phyloP scores from a whole-genome alignment of 1,284 basidiomycete species.

The Rhodofomes roseus region DNA sequence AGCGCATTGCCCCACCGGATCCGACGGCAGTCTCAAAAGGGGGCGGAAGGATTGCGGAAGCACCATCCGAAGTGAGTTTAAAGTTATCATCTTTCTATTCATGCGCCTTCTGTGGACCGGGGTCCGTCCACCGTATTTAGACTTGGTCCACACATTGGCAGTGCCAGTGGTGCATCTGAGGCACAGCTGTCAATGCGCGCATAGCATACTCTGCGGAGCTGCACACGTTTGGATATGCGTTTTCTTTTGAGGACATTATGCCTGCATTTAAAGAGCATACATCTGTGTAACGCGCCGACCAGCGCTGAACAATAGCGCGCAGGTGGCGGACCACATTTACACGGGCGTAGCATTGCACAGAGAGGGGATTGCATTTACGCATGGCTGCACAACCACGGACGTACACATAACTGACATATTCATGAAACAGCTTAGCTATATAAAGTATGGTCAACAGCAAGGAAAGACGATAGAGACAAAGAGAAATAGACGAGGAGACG shows the following conservation, averaged over 20 bases:
- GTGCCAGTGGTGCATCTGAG: background rate
- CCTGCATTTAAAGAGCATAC: no score
- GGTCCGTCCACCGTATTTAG: background rate
- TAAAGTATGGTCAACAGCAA: background rate
- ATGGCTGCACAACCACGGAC: background rate
- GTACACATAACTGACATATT: background rate
- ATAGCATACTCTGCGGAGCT: background rate
- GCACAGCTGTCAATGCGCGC: background rate
- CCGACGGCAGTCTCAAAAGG: background rate
- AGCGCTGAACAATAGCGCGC: no score
- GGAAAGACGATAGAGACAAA: background rate
- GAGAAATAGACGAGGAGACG: background rate
- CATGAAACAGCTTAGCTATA: conserved; percentile 2
- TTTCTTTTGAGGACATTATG: no score
- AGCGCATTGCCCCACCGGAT: background rate
- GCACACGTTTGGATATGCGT: no score
- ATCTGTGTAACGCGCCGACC: no score
- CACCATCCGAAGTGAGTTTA: background rate
- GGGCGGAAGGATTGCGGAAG: background rate
- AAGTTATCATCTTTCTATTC: background rate
- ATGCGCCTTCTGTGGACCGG: background rate
- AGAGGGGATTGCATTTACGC: background rate
- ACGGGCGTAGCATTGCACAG: background rate
- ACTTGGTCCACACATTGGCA: background rate
- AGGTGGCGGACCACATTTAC: no score